phyloP scores from a whole-genome alignment of 2,329 filamentous ascomycete genomes.

The Microcyclosporella mali region DNA sequence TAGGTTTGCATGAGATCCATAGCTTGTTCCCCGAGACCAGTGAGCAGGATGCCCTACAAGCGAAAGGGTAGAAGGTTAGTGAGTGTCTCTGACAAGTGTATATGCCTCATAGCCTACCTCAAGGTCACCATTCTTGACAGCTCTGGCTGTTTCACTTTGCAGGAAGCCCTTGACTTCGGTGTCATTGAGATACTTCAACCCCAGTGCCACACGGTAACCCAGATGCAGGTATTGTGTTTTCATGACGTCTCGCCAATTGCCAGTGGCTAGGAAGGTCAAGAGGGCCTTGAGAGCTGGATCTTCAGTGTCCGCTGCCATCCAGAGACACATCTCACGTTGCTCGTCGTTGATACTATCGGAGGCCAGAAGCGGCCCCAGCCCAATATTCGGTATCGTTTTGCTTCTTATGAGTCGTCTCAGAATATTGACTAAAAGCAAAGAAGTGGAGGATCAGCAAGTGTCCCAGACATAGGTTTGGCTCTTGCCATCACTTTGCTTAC shows the following conservation, averaged over 20 bases:
- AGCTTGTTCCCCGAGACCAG: constrained; percentile 65
- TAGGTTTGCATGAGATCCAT: constrained; percentile 73
- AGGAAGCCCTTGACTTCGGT: constrained; percentile 40
- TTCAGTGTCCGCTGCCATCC: constrained; percentile 59
- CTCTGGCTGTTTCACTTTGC: constrained; percentile 50
- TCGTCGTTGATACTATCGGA: constrained; percentile 48
- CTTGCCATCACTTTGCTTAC: no score
- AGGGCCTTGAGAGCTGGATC: constrained; percentile 77
- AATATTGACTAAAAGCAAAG: no score
- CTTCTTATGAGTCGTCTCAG: constrained; percentile 63
- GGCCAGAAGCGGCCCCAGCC: constrained; percentile 44
- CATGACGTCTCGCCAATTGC: constrained; percentile 68
- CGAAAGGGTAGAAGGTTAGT: no score
- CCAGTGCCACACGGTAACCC: constrained; percentile 67
- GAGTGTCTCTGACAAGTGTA: no score
- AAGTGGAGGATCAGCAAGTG: no score
- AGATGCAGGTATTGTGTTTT: constrained; percentile 68
- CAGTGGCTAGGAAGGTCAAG: constrained; percentile 68
- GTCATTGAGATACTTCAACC: constrained; percentile 63
- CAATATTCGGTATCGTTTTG: constrained; percentile 55
- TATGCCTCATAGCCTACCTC: no score
- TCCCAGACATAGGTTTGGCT: no score
- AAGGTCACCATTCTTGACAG: constrained; percentile 62
- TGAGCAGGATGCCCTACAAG: constrained; percentile 69
- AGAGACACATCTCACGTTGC: constrained; percentile 56